A percentile compares a stretch with the other conserved stretches of the same genome.
phyloP scores from a whole-genome alignment of 805 yeast genomes.

The Cyberlindnera mrakii region DNA sequence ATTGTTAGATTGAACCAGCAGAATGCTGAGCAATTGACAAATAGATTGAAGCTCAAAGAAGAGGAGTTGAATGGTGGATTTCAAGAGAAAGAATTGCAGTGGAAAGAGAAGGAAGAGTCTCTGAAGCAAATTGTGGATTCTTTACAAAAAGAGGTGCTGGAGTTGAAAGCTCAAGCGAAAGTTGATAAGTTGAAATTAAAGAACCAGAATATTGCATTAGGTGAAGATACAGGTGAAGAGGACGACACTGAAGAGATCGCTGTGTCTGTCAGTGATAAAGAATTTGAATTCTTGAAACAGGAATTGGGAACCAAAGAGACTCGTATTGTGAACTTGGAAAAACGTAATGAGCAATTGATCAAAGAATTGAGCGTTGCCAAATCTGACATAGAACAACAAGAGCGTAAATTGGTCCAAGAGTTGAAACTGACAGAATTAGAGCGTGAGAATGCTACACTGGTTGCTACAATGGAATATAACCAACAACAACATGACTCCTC shows the following conservation, averaged over 20 bases:
- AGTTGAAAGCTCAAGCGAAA: conserved; percentile 46
- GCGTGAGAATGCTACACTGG: conserved; percentile 59
- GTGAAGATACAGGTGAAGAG: conserved; percentile 25
- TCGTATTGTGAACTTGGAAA: conserved; percentile 65
- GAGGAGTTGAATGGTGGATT: conserved; percentile 43
- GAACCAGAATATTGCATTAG: conserved; percentile 40
- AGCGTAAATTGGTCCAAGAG: conserved; percentile 34
- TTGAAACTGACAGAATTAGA: conserved; percentile 48
- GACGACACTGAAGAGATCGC: background rate
- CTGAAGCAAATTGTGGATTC: conserved; percentile 44
- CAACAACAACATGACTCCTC: conserved; percentile 30
- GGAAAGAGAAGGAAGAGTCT: conserved; percentile 54
- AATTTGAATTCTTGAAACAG: conserved; percentile 55
- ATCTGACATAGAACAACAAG: conserved; percentile 37
- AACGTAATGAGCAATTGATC: conserved; percentile 69
- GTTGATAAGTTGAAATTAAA: conserved; percentile 33
- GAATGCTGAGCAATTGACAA: conserved; percentile 46
- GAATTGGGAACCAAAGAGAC: conserved; percentile 70
- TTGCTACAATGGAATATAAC: conserved; percentile 51
- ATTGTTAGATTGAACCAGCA: conserved; percentile 55
- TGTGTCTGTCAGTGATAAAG: conserved; percentile 1
- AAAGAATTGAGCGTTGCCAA: conserved; percentile 52
- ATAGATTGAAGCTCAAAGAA: conserved; percentile 62
- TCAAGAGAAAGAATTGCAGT: conserved; percentile 68
- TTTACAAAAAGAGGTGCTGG: conserved; percentile 52